These are phyloP conservation scores for Rutstroemia sydowiana DNA, from an alignment of 2,329 filamentous ascomycete genomes.

Conservation along the genomic window DNA sequence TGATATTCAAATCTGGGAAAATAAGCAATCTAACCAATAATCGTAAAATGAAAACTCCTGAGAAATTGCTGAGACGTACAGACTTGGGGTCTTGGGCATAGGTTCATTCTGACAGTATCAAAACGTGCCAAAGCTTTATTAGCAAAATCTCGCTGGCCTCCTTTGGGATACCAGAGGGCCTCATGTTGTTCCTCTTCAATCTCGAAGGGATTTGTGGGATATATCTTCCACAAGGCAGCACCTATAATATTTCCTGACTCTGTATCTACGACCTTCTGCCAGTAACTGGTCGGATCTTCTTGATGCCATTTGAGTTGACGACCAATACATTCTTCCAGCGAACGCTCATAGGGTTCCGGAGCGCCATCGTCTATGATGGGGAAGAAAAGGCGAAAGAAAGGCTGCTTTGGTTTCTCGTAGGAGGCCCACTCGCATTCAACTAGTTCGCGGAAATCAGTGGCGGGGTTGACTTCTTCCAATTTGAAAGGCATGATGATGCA, in stretches of 20 bases:
- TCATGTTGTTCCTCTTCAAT: neutral
- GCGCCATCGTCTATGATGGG: neutral
- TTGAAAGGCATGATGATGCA: slow-evolving; percentile 5
- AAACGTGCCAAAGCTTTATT: neutral
- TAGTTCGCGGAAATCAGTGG: slow-evolving; percentile 1
- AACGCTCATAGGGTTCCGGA: neutral
- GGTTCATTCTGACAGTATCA: neutral
- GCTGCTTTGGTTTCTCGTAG: slow-evolving; percentile 1
- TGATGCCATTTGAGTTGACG: slow-evolving; percentile 4
- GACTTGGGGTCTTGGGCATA: slow-evolving; percentile 1
- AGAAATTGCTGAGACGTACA: slow-evolving; percentile 2
- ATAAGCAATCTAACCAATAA: too few species aligned
- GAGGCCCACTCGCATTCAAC: slow-evolving; percentile 4
- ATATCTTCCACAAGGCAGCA: slow-evolving; percentile 6
- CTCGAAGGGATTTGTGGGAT: slow-evolving; percentile 1
- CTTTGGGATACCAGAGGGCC: slow-evolving; percentile 3
- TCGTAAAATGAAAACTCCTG: too few species aligned
- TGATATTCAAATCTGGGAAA: slow-evolving; percentile 6
- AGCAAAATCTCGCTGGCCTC: neutral
- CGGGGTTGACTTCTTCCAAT: slow-evolving; percentile 1
- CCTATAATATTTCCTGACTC: neutral
- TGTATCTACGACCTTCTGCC: slow-evolving; percentile 5
- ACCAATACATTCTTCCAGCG: neutral
- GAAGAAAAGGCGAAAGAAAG: slow-evolving; percentile 4
- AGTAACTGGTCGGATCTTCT: slow-evolving; percentile 5